A percentile compares a stretch with the other conserved stretches of the same genome.
phyloP scores from a whole-genome alignment of 495 filamentous ascomycete genomes.

The Penicillium goetzii region DNA sequence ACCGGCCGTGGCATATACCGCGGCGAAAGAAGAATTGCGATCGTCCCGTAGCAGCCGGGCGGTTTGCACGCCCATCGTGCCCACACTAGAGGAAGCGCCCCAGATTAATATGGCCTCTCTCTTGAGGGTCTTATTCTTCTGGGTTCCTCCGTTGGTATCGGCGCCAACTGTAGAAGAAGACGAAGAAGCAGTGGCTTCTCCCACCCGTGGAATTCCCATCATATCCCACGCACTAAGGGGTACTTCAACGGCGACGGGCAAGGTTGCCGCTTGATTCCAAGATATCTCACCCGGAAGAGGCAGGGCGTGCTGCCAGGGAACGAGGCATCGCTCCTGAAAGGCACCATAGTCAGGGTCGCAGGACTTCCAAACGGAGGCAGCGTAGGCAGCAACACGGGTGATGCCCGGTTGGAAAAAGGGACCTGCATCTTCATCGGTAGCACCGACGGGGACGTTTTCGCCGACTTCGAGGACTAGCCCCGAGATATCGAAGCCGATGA shows the following conservation, averaged over 20 bases:
- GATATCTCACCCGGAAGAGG: slow-evolving; percentile 44
- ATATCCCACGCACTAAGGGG: slow-evolving; percentile 38
- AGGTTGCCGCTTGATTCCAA: slow-evolving; percentile 48
- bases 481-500: slow-evolving; percentile 52
- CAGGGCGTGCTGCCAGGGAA: slow-evolving; percentile 42
- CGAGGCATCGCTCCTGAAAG: slow-evolving; percentile 48
- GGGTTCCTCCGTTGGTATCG: background rate
- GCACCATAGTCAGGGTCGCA: slow-evolving; percentile 49
- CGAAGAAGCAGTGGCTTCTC: slow-evolving; percentile 21
- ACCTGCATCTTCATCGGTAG: slow-evolving; percentile 19
- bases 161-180: slow-evolving; percentile 1
- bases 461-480: slow-evolving; percentile 50
- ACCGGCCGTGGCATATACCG: slow-evolving; percentile 54
- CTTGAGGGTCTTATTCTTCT: slow-evolving; percentile 18
- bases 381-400: slow-evolving; percentile 49
- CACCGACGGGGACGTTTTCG: slow-evolving; percentile 37
- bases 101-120: slow-evolving; percentile 46
- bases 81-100: slow-evolving; percentile 54
- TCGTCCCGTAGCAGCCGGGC: slow-evolving; percentile 40
- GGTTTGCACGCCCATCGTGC: slow-evolving; percentile 49
- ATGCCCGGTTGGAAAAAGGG: slow-evolving; percentile 36
- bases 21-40: slow-evolving; percentile 34
- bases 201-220: slow-evolving; percentile 31
- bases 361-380: slow-evolving; percentile 40
- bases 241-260: slow-evolving; percentile 48